Base-by-base conservation (phyloP, 306 rosid species). In the Dryas alaskensis region DNA sequence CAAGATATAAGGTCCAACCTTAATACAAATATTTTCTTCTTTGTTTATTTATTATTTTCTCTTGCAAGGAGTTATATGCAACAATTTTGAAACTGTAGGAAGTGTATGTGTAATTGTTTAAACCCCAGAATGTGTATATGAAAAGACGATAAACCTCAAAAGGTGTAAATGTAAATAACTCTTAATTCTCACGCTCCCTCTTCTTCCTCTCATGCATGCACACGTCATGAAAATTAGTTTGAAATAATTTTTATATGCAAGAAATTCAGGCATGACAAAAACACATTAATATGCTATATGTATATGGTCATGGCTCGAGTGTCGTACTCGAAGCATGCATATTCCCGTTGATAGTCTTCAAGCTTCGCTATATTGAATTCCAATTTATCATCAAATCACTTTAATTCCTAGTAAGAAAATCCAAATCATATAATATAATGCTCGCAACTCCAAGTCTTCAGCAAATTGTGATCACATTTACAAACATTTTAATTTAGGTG, bases 321-420 rank as follows among this genome's bases (percentile, higher is more conserved):
- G 63, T 11, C 63, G 19, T 53, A 70, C 17, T 42, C 1, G 42
- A 70, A 47, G 64, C 8, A 70, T 53, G 44, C 14, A 51, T 25
- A 69, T 69, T 60, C 73, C 65, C 16, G 22, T 40, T 49, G 60
- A 48, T 31, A 31, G n/a, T 43, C 63, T 42, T 53, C 19, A 19
- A 31, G 43, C 43, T 59, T 51, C 27, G 3, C 42, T 51, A 40
- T 19, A 14, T 19, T 7, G 65, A 44, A 43, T 17, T 6, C 53
- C 52, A 39, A 40, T 17, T 42, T 19, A 8, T 8, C 65, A 70
- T 22, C 53, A 69, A n/a, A 69, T 40, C 40, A 40, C 49, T 10
- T 53, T 60, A 31, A 39, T 13, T 10, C 74, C 74, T 70, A 52
- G 52, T 70, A 70, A 40, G 74, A 70, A 53, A 70, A 53, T 46